Evolutionary conservation across 768 basidiomycete species (phyloP), one percentile per base, ranked within the genome.

Genomic region (Grammothele lineata): DNA sequence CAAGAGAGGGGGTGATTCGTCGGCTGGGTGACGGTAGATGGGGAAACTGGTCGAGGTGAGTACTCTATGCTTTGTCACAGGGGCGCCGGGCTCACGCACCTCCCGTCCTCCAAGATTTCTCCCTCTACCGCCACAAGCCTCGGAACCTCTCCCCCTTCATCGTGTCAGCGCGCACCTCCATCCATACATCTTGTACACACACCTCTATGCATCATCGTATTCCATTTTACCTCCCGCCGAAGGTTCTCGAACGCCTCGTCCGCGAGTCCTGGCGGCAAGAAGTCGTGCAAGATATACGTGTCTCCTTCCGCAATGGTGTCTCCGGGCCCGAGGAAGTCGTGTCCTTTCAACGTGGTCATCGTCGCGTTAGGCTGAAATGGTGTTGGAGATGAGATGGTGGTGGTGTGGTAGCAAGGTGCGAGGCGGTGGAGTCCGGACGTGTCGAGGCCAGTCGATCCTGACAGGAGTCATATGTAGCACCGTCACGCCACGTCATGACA

Each of bases 1-100:
- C 11, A 66, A 64, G 23, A 89, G 71, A 2, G 78, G 74, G 22
- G 88, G 88, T 0, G 85, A 85, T 55, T 83, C 77, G 60, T 92
- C 88, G 3, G 87, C 78, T 12, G 89, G 89, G 61, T 90, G 87
- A 26, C 89, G 80, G 62, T 91, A 92, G 43, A 91, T 72, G 4
- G 89, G 88, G 59, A 79, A 81, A 56, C 85, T 87, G 48, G 40
- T 9, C 9, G 22, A 45, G 45, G 54, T 25, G 38, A 39, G 48
- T 38, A 67, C 22, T n/a, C 3, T 18, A 47, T 21, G 9, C 18
- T 36, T 17, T 36, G n/a, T 17, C 12, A 36, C 30, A 4, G 21
- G 3, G 3, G 23, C n/a, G n/a, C n/a, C n/a, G 12, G 11, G 59
- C 36, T 21, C 10, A 22, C 59, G 26, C 40, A 75, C 78, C 75